Evolutionary conservation across 2,329 filamentous ascomycete genomes (phyloP).

Genomic region (Sphaerostilbella broomeana): DNA sequence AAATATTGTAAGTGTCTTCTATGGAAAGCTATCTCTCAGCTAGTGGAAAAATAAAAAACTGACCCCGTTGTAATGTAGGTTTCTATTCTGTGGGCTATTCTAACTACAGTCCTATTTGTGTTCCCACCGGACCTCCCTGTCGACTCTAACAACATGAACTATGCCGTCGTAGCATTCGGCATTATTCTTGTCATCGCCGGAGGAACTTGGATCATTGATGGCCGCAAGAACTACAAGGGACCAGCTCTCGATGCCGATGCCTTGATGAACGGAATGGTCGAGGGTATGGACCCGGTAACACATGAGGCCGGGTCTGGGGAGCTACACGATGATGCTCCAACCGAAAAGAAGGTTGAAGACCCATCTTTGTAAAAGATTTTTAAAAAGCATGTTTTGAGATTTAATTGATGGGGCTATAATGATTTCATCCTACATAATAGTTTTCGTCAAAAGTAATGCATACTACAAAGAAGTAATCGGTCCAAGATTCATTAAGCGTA

Average conservation of each 20-base stretch:
- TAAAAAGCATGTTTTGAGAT: too few species aligned
- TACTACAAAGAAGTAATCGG: too few species aligned
- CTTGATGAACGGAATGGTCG: slow-evolving; percentile 4
- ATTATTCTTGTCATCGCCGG: slow-evolving; percentile 40
- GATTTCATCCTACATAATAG: too few species aligned
- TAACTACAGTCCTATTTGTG: slow-evolving; percentile 71
- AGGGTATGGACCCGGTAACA: slow-evolving; percentile 4
- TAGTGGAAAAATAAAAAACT: not conserved
- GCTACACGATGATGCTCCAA: not conserved
- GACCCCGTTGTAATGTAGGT: slow-evolving; percentile 14
- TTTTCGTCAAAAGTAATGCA: too few species aligned
- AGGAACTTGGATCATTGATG: slow-evolving; percentile 41
- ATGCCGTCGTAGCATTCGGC: slow-evolving; percentile 42
- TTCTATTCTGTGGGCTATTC: slow-evolving; percentile 57
- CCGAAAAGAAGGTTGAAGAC: slow-evolving; percentile 3
- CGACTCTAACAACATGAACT: slow-evolving; percentile 62
- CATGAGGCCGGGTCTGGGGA: not conserved
- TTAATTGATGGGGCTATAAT: too few species aligned
- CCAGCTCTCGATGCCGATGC: slow-evolving; percentile 15
- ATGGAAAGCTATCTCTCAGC: too few species aligned
- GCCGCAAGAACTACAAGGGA: slow-evolving; percentile 41
- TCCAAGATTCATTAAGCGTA: too few species aligned
- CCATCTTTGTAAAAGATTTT: too few species aligned
- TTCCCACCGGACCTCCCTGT: slow-evolving; percentile 64
- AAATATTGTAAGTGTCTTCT: slow-evolving; percentile 20